phyloP scores from a whole-genome alignment of 208 protist genomes.

The Herpetomonas samuelpessoai region DNA sequence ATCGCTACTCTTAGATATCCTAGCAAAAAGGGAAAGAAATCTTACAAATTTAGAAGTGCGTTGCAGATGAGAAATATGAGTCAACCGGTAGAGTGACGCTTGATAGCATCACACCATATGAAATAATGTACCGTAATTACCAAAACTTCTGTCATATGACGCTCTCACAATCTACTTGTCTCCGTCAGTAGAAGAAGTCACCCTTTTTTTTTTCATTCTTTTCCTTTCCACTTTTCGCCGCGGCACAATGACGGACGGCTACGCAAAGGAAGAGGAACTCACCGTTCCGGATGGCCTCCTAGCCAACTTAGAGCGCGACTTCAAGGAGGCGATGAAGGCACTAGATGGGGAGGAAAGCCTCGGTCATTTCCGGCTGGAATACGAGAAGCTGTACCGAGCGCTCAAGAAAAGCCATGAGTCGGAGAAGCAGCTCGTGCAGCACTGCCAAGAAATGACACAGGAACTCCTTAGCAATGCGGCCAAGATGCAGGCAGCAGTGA shows the following conservation, averaged over 20 bases:
- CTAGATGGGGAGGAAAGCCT: constrained; percentile 92
- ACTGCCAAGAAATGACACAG: constrained; percentile 95
- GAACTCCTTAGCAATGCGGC: constrained; percentile 97
- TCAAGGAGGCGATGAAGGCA: constrained; percentile 93
- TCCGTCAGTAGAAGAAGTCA: neutral
- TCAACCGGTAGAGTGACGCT: no score
- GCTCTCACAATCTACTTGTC: neutral
- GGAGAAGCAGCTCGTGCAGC: constrained; percentile 96
- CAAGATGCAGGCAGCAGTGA: constrained; percentile 97
- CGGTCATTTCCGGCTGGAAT: constrained; percentile 96
- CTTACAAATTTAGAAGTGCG: no score
- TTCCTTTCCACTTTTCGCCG: neutral
- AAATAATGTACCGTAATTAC: no score
- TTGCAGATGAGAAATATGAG: no score
- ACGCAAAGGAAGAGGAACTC: constrained; percentile 39
- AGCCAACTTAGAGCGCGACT: constrained; percentile 92
- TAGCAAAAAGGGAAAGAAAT: no score
- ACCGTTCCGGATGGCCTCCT: constrained; percentile 75
- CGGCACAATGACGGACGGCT: neutral
- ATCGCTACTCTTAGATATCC: no score
- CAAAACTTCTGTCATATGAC: no score
- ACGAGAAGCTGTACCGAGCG: constrained; percentile 96
- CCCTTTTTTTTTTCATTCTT: constrained; percentile 10
- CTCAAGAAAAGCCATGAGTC: constrained; percentile 96
- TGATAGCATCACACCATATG: no score